Evolutionary conservation across 1,284 basidiomycete species (phyloP).

Genomic region (Marasmius oreades): DNA sequence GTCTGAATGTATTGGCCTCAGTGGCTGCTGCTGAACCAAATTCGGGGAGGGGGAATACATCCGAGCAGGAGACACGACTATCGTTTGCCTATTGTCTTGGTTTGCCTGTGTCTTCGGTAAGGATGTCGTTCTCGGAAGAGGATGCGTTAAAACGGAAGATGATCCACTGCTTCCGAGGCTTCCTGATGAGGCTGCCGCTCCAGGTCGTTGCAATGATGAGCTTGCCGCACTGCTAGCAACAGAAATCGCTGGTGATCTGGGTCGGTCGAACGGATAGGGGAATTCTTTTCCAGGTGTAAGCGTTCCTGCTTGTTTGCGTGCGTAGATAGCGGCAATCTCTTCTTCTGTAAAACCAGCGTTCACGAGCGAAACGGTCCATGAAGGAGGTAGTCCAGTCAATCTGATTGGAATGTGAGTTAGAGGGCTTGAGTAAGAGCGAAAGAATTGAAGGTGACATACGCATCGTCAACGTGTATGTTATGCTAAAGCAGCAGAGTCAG

Average conservation of each 20-base stretch:
- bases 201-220: slow-evolving; percentile 10
- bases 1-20: not conserved
- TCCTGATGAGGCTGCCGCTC: slow-evolving; percentile 6
- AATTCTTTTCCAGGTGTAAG: slow-evolving; percentile 30
- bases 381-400: slow-evolving; percentile 65
- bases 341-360: slow-evolving; percentile 60
- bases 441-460: slow-evolving; percentile 28
- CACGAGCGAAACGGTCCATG: slow-evolving; percentile 60
- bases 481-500: slow-evolving; percentile 41
- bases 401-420: slow-evolving; percentile 29
- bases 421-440: slow-evolving; percentile 5
- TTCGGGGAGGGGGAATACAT: slow-evolving; percentile 8
- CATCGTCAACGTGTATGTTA: slow-evolving; percentile 76
- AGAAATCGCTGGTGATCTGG: slow-evolving; percentile 28
- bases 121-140: slow-evolving; percentile 41
- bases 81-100: slow-evolving; percentile 26
- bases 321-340: slow-evolving; percentile 62
- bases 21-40: slow-evolving; percentile 1
- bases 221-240: slow-evolving; percentile 1
- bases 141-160: slow-evolving; percentile 30
- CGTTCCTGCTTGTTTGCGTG: slow-evolving; percentile 41
- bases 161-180: not conserved
- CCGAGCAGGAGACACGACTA: slow-evolving; percentile 17
- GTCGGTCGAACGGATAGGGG: slow-evolving; percentile 26
- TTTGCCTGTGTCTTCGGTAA: slow-evolving; percentile 27